Percentiles rank a stretch among this genome's conserved stretches.
Evolutionary conservation across 2,329 filamentous ascomycete species (phyloP).

Genomic region (Epichloe hybrida): DNA sequence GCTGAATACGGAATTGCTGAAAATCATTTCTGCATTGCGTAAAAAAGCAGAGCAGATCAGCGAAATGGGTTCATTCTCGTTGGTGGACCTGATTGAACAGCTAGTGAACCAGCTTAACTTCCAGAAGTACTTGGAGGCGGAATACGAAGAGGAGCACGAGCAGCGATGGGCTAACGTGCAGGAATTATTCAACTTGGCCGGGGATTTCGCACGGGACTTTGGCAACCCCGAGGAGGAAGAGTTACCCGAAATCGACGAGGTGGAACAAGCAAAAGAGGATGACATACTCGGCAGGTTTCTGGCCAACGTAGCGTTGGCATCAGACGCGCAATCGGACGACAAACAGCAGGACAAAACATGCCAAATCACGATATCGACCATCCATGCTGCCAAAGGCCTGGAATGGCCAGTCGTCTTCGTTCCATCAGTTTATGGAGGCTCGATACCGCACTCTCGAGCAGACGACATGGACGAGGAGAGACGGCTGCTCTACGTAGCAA

Average conservation of each 20-base stretch:
- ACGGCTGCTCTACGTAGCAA: conserved; percentile 82
- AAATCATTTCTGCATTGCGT: conserved; percentile 23
- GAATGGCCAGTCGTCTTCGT: conserved; percentile 96
- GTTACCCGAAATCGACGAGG: conserved; percentile 54
- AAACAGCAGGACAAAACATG: conserved; percentile 41
- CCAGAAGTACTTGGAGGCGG: conserved; percentile 57
- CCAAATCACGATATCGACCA: conserved; percentile 83
- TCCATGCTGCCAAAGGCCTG: conserved; percentile 88
- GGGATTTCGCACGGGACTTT: conserved; percentile 47
- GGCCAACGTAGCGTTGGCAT: conserved; percentile 79
- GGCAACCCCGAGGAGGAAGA: conserved; percentile 35
- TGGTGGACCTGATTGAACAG: conserved; percentile 37
- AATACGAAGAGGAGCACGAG: conserved; percentile 62
- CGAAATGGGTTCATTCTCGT: conserved; percentile 15
- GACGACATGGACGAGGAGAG: conserved; percentile 83
- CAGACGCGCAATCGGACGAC: conserved; percentile 56
- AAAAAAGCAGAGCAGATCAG: conserved; percentile 17
- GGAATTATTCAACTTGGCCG: conserved; percentile 70
- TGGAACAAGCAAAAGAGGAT: conserved; percentile 55
- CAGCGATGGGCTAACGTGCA: conserved; percentile 78
- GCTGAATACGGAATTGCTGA: conserved; percentile 36
- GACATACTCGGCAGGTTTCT: conserved; percentile 61
- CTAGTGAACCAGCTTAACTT: conserved; percentile 55
- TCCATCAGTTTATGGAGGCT: conserved; percentile 77
- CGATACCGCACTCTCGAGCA: conserved; percentile 75